Conservation (phyloP, 768 basidiomycete species). For the Lyophyllum semitale region DNA sequence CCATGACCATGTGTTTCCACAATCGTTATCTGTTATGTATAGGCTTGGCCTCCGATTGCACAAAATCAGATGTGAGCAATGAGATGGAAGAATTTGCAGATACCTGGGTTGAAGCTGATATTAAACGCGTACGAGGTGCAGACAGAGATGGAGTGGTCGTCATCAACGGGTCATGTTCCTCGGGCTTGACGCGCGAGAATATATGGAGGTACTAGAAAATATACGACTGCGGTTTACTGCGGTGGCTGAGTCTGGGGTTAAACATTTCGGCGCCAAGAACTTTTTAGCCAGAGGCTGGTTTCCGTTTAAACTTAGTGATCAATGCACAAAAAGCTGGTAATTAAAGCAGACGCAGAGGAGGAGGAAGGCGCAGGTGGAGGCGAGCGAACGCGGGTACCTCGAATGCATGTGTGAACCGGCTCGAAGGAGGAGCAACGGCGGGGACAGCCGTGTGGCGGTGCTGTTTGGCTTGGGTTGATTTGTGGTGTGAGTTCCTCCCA, state of each 20-base stretch:
- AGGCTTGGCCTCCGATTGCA: too few species aligned
- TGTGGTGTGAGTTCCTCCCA: constrained; percentile 15
- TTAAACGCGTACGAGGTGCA: too few species aligned
- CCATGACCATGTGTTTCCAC: background rate
- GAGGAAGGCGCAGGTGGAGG: too few species aligned
- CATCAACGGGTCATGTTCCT: background rate
- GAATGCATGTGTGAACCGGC: background rate
- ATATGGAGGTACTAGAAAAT: background rate
- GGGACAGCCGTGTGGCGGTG: constrained; percentile 18
- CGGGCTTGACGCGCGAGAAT: too few species aligned
- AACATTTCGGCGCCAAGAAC: background rate
- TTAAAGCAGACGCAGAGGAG: too few species aligned
- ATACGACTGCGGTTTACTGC: background rate
- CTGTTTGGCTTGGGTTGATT: constrained; percentile 11
- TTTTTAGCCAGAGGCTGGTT: background rate
- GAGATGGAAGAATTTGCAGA: too few species aligned
- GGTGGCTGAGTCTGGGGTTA: background rate
- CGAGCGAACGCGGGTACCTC: too few species aligned
- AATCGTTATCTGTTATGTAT: too few species aligned
- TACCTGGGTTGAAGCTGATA: too few species aligned
- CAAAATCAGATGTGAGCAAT: too few species aligned
- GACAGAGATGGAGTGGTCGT: too few species aligned
- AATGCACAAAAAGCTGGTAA: too few species aligned
- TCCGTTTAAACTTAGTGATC: background rate
- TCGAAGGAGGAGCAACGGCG: background rate